These are phyloP conservation scores for Phytophthora hibernalis DNA, from an alignment of 352 stramenopile species.

Conservation along the genomic window DNA sequence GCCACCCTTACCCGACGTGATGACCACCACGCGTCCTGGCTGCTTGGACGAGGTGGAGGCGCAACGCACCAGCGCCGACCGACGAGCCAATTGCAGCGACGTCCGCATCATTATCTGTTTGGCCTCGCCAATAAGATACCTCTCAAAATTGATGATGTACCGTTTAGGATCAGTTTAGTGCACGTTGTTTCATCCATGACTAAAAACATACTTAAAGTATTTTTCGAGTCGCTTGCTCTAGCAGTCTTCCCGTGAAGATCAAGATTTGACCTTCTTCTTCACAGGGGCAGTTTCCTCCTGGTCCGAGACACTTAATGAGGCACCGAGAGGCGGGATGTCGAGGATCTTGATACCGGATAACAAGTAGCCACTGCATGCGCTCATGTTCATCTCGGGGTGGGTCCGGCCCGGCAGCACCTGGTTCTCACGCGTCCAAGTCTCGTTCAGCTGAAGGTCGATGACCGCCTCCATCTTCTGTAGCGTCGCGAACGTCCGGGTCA, in stretches of 20 bases:
- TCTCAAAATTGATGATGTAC: not conserved
- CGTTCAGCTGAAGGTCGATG: slow-evolving; percentile 94
- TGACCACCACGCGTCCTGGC: slow-evolving; percentile 82
- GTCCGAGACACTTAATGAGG: not conserved
- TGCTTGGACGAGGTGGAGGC: slow-evolving; percentile 22
- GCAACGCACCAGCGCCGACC: slow-evolving; percentile 19
- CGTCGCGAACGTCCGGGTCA: slow-evolving; percentile 90
- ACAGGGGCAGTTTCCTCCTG: slow-evolving; percentile 1
- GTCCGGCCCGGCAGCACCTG: slow-evolving; percentile 94
- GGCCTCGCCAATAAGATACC: not conserved
- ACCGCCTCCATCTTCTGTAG: slow-evolving; percentile 92
- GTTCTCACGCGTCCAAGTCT: slow-evolving; percentile 97
- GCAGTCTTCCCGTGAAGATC: too few relatives aligned
- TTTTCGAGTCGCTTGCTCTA: too few relatives aligned
- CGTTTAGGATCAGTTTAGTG: too few relatives aligned
- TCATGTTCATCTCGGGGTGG: slow-evolving; percentile 98
- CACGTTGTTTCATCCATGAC: too few relatives aligned
- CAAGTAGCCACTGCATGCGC: slow-evolving; percentile 95
- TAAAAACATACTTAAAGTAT: too few relatives aligned
- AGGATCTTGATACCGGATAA: slow-evolving; percentile 94
- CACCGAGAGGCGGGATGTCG: slow-evolving; percentile 33
- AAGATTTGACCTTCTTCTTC: slow-evolving; percentile 41
- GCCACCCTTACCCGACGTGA: slow-evolving; percentile 93
- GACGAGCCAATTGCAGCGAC: slow-evolving; percentile 8
- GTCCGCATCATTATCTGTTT: slow-evolving; percentile 14